Base-by-base conservation (phyloP, 1,284 basidiomycete species). In the Tilletiaria anomala region DNA sequence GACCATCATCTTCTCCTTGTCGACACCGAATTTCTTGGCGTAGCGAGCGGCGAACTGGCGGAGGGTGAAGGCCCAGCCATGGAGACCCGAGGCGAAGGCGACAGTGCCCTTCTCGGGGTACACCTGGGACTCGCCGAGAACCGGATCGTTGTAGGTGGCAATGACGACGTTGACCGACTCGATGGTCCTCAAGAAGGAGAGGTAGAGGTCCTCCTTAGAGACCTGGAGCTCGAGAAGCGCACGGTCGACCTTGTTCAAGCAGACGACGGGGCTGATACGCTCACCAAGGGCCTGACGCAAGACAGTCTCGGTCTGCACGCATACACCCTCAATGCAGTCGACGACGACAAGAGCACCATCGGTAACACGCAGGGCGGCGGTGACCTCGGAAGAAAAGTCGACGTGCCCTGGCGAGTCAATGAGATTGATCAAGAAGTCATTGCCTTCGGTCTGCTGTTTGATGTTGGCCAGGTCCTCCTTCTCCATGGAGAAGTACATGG, bases 191-290 rank as follows among this genome's bases (percentile, higher is more conserved):
- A 77, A 78, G 82, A 99, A 97, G 42, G 86, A 86, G 73, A 96
- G 93, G 77, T 82, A 99, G 46, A 97, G 82, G 61, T 84, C 81
- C 72, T 97, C 93, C 75, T 97, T 96, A 70, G 78, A 75, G 56
- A 96, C 84, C 73, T 97, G 93, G 48, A 99, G 80, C 74, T 99
- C 93, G 64, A 99, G 85, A 42, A 99, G 79, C 48, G 93, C 93
- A 70, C 93, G 91, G 74, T 99, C 93, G 68, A 99, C 89, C 78
- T 99, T 99, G 82, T 99, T 99, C 75, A 99, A 89, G 74, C 94
- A 81, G 66, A 96, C 80, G 67, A 99, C 91, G 61, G 93, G 93
- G 76, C 94, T 97, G 76, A 99, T 96, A 72, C 93, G 88, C 75
- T 99, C 93, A 47, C 80, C 79, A 43, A 99, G 78, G 47, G 93